These are phyloP conservation scores for Arthrocladium fulminans DNA, from an alignment of 2,329 filamentous ascomycete species.

Conservation along the genomic window DNA sequence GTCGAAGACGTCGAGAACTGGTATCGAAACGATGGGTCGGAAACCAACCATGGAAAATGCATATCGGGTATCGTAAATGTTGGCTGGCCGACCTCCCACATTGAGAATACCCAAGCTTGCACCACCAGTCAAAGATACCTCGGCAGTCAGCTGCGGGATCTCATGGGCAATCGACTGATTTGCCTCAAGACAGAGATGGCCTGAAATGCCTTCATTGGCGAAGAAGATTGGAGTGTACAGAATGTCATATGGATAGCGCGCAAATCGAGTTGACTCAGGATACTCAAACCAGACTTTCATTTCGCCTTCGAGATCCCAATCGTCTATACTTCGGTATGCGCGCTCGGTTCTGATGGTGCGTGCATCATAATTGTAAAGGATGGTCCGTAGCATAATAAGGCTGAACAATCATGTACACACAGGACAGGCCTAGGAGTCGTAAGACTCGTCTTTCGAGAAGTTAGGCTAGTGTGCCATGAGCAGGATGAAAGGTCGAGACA, in stretches of 20 bases:
- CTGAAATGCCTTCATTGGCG: conserved; percentile 8
- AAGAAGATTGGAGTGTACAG: conserved; percentile 10
- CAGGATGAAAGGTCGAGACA: not conserved
- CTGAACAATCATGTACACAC: not conserved
- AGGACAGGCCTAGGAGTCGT: not conserved
- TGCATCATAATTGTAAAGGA: conserved; percentile 4
- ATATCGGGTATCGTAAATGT: conserved; percentile 7
- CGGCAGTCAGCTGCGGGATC: conserved; percentile 2
- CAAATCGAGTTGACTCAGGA: conserved; percentile 9
- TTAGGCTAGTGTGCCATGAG: not conserved
- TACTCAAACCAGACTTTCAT: conserved; percentile 11
- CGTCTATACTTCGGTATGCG: not conserved
- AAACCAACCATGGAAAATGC: conserved; percentile 9
- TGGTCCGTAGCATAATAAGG: conserved; percentile 1
- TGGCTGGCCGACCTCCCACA: conserved; percentile 6
- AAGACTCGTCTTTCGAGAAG: not conserved
- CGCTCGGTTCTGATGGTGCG: conserved; percentile 5
- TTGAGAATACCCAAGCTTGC: conserved; percentile 8
- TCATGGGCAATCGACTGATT: conserved; percentile 2
- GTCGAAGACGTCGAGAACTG: conserved; percentile 3
- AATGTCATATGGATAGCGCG: conserved; percentile 4
- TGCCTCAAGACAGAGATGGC: conserved; percentile 4
- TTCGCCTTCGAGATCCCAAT: conserved; percentile 5
- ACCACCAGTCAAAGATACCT: not conserved
- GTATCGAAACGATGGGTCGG: conserved; percentile 4